These are phyloP conservation scores for Kalaharituber pfeilii DNA, from an alignment of 2,329 filamentous ascomycete species.

Conservation along the genomic window DNA sequence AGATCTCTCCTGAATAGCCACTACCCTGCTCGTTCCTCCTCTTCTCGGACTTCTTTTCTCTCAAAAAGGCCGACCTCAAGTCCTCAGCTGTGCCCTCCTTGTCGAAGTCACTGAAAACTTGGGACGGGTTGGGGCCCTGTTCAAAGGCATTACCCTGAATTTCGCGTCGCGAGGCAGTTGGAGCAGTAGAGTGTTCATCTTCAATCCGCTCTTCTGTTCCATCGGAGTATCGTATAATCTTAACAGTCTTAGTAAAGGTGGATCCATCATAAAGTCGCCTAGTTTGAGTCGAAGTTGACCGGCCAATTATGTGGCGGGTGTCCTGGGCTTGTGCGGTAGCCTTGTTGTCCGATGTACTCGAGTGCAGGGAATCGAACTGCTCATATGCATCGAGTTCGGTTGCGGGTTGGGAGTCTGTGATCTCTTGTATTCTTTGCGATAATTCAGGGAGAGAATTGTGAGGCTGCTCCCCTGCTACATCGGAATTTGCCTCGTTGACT, in stretches of 20 bases:
- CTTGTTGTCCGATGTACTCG: not conserved
- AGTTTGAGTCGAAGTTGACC: constrained; percentile 7
- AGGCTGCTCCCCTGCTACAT: too few species aligned
- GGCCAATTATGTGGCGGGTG: not conserved
- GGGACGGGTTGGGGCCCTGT: too few species aligned
- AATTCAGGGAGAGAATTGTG: too few species aligned
- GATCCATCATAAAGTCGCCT: constrained; percentile 8
- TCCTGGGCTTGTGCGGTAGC: not conserved
- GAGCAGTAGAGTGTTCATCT: constrained; percentile 5
- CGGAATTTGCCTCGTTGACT: too few species aligned
- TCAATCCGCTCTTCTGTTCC: constrained; percentile 15
- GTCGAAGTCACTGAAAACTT: too few species aligned
- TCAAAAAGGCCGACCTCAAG: too few species aligned
- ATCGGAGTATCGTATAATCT: constrained; percentile 13
- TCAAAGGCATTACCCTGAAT: not conserved
- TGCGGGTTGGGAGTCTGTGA: not conserved
- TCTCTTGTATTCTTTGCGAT: too few species aligned
- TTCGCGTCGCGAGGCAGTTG: not conserved
- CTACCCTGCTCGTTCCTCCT: too few species aligned
- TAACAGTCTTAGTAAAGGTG: constrained; percentile 9
- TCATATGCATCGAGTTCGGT: constrained; percentile 15
- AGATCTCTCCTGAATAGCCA: too few species aligned
- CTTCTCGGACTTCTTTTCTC: too few species aligned
- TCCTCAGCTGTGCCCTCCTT: too few species aligned
- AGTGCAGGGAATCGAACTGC: constrained; percentile 4